Percentiles rank a stretch among this genome's conserved stretches.
Evolutionary conservation across 306 rosid genomes (phyloP).

Genomic region (Corylus heterophylla): DNA sequence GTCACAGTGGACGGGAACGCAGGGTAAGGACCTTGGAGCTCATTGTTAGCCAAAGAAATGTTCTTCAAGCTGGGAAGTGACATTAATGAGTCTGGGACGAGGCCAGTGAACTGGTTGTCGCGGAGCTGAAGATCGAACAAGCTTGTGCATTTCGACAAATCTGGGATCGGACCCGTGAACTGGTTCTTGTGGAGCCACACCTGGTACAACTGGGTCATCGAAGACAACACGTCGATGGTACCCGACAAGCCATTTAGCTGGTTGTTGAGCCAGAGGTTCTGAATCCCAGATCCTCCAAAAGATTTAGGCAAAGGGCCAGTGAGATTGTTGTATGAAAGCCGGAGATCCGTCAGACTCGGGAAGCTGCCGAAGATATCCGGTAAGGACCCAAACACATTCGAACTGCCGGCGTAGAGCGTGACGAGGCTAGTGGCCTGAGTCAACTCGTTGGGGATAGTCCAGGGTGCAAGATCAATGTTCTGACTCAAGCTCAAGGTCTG

Average conservation of each 20-base stretch:
- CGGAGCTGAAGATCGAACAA: slow-evolving; percentile 73
- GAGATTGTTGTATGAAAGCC: slow-evolving; percentile 78
- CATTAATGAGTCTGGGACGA: slow-evolving; percentile 55
- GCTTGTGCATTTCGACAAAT: slow-evolving; percentile 45
- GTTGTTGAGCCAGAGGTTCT: slow-evolving; percentile 72
- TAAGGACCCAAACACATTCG: slow-evolving; percentile 43
- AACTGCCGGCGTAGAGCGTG: slow-evolving; percentile 37
- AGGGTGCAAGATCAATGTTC: slow-evolving; percentile 34
- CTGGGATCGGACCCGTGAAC: slow-evolving; percentile 68
- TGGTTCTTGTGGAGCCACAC: slow-evolving; percentile 76
- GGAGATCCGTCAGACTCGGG: slow-evolving; percentile 39
- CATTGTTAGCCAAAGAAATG: slow-evolving; percentile 60
- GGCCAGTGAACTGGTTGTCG: slow-evolving; percentile 62
- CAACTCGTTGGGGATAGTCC: slow-evolving; percentile 61
- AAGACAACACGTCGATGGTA: slow-evolving; percentile 44
- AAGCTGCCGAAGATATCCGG: slow-evolving; percentile 63
- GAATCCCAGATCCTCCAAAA: slow-evolving; percentile 49
- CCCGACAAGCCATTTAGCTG: slow-evolving; percentile 66
- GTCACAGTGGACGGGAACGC: slow-evolving; percentile 38
- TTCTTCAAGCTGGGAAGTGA: slow-evolving; percentile 36
- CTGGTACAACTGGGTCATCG: slow-evolving; percentile 58
- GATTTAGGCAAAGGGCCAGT: slow-evolving; percentile 61
- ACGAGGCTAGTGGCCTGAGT: slow-evolving; percentile 38
- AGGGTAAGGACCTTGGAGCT: slow-evolving; percentile 66
- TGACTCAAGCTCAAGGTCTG: slow-evolving; percentile 47